Percentiles rank a stretch among this genome's conserved stretches.
These are phyloP conservation scores for Aspergillus coremiiformis DNA, from an alignment of 495 filamentous ascomycete genomes.

Conservation along the genomic window DNA sequence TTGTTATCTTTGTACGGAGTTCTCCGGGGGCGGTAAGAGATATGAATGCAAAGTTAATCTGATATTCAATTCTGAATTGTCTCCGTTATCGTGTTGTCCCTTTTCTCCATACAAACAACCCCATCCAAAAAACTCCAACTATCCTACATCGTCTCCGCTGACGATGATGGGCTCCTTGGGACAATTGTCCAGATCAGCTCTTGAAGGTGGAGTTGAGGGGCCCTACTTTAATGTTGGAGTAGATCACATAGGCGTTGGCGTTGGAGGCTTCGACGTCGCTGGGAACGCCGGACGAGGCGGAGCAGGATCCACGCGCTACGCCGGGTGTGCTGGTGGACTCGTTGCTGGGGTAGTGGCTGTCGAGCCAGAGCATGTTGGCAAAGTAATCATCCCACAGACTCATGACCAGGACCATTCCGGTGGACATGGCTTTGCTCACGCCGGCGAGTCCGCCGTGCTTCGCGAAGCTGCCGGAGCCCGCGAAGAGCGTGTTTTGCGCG, in stretches of 20 bases:
- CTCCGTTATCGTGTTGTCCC: too few relatives aligned
- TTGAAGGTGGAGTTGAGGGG: conserved; percentile 56
- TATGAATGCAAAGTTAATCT: too few relatives aligned
- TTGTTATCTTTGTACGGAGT: too few relatives aligned
- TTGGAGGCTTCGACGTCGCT: conserved; percentile 48
- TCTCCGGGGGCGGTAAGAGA: too few relatives aligned
- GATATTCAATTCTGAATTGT: too few relatives aligned
- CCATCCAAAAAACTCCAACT: too few relatives aligned
- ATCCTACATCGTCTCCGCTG: too few relatives aligned
- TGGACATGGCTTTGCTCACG: conserved; percentile 48
- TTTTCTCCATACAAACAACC: too few relatives aligned
- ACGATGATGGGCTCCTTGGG: too few relatives aligned
- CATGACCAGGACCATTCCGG: conserved; percentile 64
- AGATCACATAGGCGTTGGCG: conserved; percentile 52
- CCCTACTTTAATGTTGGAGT: conserved; percentile 63
- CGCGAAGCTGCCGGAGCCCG: conserved; percentile 51
- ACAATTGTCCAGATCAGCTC: conserved; percentile 2
- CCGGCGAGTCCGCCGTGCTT: conserved; percentile 50
- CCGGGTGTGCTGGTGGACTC: conserved; percentile 47
- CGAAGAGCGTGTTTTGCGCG: conserved; percentile 53
- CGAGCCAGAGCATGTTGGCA: conserved; percentile 74
- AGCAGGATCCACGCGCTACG: conserved; percentile 58
- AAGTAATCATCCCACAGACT: conserved; percentile 68
- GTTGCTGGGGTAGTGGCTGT: conserved; percentile 59
- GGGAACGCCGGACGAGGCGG: conserved; percentile 52